Conservation (phyloP, 495 filamentous ascomycete species). For the Peziza echinospora region DNA sequence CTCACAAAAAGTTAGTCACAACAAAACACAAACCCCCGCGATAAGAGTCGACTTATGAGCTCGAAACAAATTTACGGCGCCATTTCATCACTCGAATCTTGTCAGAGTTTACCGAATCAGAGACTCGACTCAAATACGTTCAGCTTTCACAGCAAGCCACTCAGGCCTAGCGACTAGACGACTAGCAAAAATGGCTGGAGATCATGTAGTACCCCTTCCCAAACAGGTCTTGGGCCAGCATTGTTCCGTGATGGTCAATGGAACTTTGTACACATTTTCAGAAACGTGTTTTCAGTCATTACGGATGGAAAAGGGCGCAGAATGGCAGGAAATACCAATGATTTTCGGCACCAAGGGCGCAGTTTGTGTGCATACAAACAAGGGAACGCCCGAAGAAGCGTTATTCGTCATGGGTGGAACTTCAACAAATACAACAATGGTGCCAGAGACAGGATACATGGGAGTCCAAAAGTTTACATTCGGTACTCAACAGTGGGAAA, state of each 20-base stretch:
- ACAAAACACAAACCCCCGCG: too few relatives aligned
- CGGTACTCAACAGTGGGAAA: slow-evolving; percentile 51
- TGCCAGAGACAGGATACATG: slow-evolving; percentile 32
- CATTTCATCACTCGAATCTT: too few relatives aligned
- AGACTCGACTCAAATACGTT: too few relatives aligned
- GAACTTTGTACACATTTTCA: slow-evolving; percentile 73
- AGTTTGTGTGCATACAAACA: slow-evolving; percentile 50
- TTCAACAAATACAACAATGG: slow-evolving; percentile 20
- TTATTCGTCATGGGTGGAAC: slow-evolving; percentile 73
- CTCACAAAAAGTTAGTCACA: too few relatives aligned
- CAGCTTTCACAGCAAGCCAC: too few relatives aligned
- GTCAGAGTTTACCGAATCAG: too few relatives aligned
- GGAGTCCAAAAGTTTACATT: slow-evolving; percentile 79
- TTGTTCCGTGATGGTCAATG: slow-evolving; percentile 63
- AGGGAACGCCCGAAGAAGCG: slow-evolving; percentile 33
- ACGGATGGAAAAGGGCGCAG: slow-evolving; percentile 38
- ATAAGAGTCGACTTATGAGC: too few relatives aligned
- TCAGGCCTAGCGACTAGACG: too few relatives aligned
- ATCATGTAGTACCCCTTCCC: not conserved
- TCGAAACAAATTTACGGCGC: too few relatives aligned
- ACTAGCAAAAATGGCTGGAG: too few relatives aligned
- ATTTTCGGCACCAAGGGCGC: slow-evolving; percentile 49
- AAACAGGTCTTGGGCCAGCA: slow-evolving; percentile 4
- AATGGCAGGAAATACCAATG: slow-evolving; percentile 43
- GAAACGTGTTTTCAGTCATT: slow-evolving; percentile 54